phyloP scores from a whole-genome alignment of 352 stramenopile genomes.

The Pythium pectinolyticum region DNA sequence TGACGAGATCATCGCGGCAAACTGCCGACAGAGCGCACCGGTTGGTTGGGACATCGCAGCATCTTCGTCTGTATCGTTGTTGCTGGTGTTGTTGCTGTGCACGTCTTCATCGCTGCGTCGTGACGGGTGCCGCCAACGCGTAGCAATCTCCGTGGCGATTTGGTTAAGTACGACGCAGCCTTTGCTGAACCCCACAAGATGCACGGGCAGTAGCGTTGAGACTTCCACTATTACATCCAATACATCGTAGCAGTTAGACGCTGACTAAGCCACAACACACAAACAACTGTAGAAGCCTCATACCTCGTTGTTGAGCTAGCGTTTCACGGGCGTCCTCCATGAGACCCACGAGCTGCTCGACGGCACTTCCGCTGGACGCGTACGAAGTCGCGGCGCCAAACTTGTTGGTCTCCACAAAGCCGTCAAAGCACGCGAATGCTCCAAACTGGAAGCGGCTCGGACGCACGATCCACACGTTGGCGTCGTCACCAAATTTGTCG shows the following conservation, averaged over 20 bases:
- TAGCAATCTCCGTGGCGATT: conserved; percentile 59
- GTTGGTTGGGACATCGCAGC: background rate
- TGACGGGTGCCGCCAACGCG: conserved; percentile 6
- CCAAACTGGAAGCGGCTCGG: conserved; percentile 43
- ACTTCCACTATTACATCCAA: conserved; percentile 49
- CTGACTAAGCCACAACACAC: too few species aligned
- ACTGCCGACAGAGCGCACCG: background rate
- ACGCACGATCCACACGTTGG: conserved; percentile 63
- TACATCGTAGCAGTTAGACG: too few species aligned
- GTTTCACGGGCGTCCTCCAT: conserved; percentile 10
- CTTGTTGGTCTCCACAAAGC: conserved; percentile 59
- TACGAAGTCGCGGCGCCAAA: conserved; percentile 52
- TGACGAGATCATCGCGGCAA: conserved; percentile 38
- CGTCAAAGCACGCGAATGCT: conserved; percentile 62
- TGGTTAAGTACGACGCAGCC: conserved; percentile 69
- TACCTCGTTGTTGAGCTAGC: conserved; percentile 14
- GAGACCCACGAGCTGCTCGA: conserved; percentile 22
- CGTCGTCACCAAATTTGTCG: conserved; percentile 48
- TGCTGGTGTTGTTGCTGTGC: conserved; percentile 9
- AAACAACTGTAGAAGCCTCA: too few species aligned
- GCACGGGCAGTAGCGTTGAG: conserved; percentile 49
- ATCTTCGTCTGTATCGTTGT: conserved; percentile 18
- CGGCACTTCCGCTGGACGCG: conserved; percentile 25
- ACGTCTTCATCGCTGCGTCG: conserved; percentile 26
- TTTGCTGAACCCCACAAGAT: conserved; percentile 73